Evolutionary conservation across 768 basidiomycete genomes (phyloP).

Genomic region (Xerocomus potaroensis): DNA sequence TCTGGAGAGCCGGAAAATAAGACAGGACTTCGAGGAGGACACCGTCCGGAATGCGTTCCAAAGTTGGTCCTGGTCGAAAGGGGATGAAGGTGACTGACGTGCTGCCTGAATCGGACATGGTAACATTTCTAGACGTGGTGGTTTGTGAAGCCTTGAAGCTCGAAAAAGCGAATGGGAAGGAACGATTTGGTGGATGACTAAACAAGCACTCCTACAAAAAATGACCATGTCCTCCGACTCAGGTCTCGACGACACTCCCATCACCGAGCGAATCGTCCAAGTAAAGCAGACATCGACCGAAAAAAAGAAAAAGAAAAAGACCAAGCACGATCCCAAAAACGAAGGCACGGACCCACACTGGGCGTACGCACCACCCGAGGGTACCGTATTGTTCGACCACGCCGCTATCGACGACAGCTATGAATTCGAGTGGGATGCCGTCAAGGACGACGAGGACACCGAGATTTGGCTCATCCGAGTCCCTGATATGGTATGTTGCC

Average conservation of each 20-base stretch:
- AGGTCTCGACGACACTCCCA: constrained; percentile 4
- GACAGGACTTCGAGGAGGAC: constrained; percentile 12
- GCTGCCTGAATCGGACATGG: no score
- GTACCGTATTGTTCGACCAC: constrained; percentile 45
- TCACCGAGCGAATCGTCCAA: constrained; percentile 6
- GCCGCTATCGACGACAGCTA: constrained; percentile 39
- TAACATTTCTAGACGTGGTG: no score
- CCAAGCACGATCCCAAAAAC: constrained; percentile 37
- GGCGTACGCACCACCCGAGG: constrained; percentile 58
- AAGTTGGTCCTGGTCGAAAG: constrained; percentile 1
- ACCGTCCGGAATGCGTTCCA: constrained; percentile 10
- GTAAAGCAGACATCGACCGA: no score
- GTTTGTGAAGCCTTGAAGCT: no score
- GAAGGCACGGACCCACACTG: constrained; percentile 54
- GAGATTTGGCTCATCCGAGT: constrained; percentile 72
- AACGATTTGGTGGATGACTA: no score
- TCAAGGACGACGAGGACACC: constrained; percentile 51
- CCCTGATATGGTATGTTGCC: constrained; percentile 55
- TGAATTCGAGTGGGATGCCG: constrained; percentile 65
- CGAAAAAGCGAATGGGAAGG: no score
- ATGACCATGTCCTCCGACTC: constrained; percentile 25
- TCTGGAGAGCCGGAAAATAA: constrained; percentile 4
- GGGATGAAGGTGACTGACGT: no score
- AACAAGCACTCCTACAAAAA: no score
- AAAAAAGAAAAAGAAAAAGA: constrained; percentile 19